Conservation (phyloP, 1,284 basidiomycete genomes). For the Ustilago trichophora region DNA sequence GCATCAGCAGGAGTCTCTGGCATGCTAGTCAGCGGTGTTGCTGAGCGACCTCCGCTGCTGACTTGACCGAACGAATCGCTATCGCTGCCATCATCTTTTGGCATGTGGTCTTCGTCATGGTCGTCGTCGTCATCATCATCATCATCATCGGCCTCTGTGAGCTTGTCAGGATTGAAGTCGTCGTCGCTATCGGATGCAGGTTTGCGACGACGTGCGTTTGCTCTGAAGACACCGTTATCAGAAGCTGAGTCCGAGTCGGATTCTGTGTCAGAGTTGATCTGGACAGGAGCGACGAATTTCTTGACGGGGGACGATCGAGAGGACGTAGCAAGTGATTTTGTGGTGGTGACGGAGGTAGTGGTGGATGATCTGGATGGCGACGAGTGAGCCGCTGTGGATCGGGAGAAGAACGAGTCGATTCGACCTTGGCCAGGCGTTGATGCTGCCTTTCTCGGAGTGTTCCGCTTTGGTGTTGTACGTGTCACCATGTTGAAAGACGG, state of each 20-base stretch:
- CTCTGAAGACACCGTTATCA: slow-evolving; percentile 15
- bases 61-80: background rate
- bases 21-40: slow-evolving; percentile 16
- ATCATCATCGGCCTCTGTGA: slow-evolving; percentile 7
- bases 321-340: too few species aligned
- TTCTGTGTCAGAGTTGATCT: slow-evolving; percentile 14
- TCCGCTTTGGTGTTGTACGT: slow-evolving; percentile 19
- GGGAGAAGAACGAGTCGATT: slow-evolving; percentile 36
- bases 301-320: slow-evolving; percentile 7
- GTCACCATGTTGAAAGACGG: background rate
- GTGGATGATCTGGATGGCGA: too few species aligned
- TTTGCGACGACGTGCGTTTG: slow-evolving; percentile 9
- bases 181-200: slow-evolving; percentile 19
- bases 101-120: too few species aligned
- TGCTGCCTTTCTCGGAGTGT: slow-evolving; percentile 14
- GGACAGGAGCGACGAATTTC: background rate
- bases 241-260: slow-evolving; percentile 7
- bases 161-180: slow-evolving; percentile 27
- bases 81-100: too few species aligned
- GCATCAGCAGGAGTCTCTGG: slow-evolving; percentile 35
- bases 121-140: too few species aligned
- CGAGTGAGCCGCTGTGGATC: background rate
- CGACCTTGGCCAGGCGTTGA: slow-evolving; percentile 20
- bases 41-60: slow-evolving; percentile 2
- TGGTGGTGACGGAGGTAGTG: too few species aligned